A percentile compares a stretch with the other conserved stretches of the same genome.
Conservation (phyloP, 768 basidiomycete species). For the Termitomyces heimii region DNA sequence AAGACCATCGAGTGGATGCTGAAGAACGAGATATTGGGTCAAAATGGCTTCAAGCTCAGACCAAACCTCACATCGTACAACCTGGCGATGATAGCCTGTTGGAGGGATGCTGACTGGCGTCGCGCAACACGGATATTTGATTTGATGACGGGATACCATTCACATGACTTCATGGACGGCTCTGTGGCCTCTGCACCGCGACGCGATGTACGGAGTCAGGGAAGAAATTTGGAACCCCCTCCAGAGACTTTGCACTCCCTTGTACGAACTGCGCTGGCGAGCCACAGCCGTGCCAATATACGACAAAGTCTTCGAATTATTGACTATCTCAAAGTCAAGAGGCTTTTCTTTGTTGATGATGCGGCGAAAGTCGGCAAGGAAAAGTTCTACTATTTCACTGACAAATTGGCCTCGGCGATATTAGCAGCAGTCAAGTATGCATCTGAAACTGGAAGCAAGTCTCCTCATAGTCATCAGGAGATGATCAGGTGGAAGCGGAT, state of each 20-base stretch:
- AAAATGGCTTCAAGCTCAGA: constrained; percentile 39
- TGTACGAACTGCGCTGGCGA: constrained; percentile 51
- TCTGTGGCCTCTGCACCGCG: constrained; percentile 29
- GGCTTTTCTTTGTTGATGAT: constrained; percentile 22
- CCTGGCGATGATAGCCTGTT: constrained; percentile 58
- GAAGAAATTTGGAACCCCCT: constrained; percentile 40
- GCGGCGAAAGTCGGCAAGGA: constrained; percentile 13
- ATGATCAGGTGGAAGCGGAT: constrained; percentile 22
- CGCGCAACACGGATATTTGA: constrained; percentile 53
- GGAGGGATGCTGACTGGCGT: constrained; percentile 59
- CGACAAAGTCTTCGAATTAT: constrained; percentile 60
- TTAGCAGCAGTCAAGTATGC: constrained; percentile 33
- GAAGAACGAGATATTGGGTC: constrained; percentile 39
- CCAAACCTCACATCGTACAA: constrained; percentile 50
- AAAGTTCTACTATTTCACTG: constrained; percentile 39
- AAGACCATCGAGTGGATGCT: constrained; percentile 68
- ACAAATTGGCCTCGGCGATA: constrained; percentile 44
- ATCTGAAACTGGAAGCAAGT: constrained; percentile 16
- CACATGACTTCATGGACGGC: constrained; percentile 48
- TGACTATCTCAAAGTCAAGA: constrained; percentile 33
- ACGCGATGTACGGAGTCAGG: constrained; percentile 34
- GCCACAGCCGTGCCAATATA: constrained; percentile 41
- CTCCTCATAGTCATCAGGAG: constrained; percentile 15
- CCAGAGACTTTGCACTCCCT: constrained; percentile 52
- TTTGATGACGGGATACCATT: constrained; percentile 65